These are phyloP conservation scores for Fimicolochytrium jonesii DNA, from an alignment of 192 early-diverging fungal genomes.

Conservation along the genomic window DNA sequence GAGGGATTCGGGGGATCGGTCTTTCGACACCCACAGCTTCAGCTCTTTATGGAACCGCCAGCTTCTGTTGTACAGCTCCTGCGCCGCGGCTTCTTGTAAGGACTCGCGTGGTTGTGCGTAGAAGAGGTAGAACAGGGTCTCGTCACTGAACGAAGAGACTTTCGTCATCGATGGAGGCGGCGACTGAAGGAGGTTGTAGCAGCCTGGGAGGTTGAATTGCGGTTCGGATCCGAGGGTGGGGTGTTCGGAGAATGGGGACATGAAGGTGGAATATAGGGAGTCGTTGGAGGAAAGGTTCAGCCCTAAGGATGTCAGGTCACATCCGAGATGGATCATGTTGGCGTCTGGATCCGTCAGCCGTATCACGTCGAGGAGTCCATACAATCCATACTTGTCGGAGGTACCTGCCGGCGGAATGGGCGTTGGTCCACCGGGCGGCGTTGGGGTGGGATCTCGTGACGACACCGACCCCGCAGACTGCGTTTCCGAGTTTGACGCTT, in stretches of 20 bases:
- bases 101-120: constrained; percentile 93
- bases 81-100: constrained; percentile 87
- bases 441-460: neutral
- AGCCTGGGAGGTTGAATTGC: constrained; percentile 77
- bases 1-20: constrained; percentile 33
- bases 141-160: constrained; percentile 73
- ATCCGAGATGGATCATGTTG: constrained; percentile 76
- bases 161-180: constrained; percentile 63
- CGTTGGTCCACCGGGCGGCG: constrained; percentile 20
- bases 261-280: constrained; percentile 77
- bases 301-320: constrained; percentile 84
- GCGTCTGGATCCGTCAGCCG: constrained; percentile 71
- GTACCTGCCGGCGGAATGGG: constrained; percentile 25
- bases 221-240: constrained; percentile 69
- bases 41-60: constrained; percentile 98
- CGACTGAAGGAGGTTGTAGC: constrained; percentile 54
- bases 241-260: constrained; percentile 84
- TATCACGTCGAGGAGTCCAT: constrained; percentile 84
- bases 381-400: constrained; percentile 71
- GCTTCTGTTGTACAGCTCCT: constrained; percentile 87
- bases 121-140: constrained; percentile 97
- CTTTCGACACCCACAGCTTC: constrained; percentile 88
- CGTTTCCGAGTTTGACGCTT: constrained; percentile 30
- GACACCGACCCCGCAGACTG: neutral
- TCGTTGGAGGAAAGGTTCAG: constrained; percentile 48